These are phyloP conservation scores for Microbotryum silenes-acaulis DNA, from an alignment of 1,284 basidiomycete species.

Conservation along the genomic window DNA sequence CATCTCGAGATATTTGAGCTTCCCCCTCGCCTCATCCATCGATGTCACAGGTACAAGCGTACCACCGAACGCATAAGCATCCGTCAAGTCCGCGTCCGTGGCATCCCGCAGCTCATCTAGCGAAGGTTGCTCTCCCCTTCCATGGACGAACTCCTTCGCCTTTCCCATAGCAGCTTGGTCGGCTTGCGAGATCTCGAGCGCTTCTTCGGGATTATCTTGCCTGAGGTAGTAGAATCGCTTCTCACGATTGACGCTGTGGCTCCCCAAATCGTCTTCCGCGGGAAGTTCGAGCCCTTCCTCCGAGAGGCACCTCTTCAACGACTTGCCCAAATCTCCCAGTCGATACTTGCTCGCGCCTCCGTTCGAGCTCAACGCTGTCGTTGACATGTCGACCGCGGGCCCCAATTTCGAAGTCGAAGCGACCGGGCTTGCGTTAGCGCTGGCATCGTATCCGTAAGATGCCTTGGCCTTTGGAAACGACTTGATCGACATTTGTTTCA, in stretches of 20 bases:
- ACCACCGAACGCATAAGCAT: conserved; percentile 86
- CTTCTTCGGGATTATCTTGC: conserved; percentile 49
- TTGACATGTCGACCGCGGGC: not conserved
- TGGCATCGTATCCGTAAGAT: too few species aligned
- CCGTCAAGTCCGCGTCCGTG: conserved; percentile 59
- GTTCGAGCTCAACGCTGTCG: not conserved
- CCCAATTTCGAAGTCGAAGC: too few species aligned
- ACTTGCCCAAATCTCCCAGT: conserved; percentile 22
- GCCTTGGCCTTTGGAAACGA: conserved; percentile 29
- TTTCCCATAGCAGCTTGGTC: conserved; percentile 16
- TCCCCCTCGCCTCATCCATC: conserved; percentile 66
- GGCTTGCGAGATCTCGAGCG: conserved; percentile 33
- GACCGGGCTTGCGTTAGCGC: too few species aligned
- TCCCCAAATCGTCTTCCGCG: conserved; percentile 39
- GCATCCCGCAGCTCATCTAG: conserved; percentile 51
- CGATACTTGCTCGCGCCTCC: not conserved
- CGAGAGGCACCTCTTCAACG: conserved; percentile 32
- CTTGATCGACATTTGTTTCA: conserved; percentile 62
- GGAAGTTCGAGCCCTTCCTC: conserved; percentile 41
- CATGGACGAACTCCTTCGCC: conserved; percentile 5
- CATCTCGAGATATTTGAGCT: conserved; percentile 59
- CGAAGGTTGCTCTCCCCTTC: too few species aligned
- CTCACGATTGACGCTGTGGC: conserved; percentile 20
- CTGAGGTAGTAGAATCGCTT: conserved; percentile 45
- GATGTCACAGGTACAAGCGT: conserved; percentile 65